phyloP scores from a whole-genome alignment of 1,284 basidiomycete species.

The Thelephora terrestris region DNA sequence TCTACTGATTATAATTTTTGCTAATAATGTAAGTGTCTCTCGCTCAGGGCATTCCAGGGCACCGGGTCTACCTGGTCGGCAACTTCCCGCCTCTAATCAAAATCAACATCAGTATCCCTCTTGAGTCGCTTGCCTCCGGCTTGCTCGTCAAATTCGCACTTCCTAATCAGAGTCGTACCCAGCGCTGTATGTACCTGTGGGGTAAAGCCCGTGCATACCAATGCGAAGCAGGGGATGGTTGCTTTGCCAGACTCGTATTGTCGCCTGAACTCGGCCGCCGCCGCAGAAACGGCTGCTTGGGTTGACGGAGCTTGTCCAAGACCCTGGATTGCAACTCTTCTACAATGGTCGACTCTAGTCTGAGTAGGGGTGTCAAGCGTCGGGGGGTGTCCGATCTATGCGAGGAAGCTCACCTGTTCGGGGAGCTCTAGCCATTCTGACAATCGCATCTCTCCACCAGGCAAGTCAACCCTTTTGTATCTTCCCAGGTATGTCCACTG shows the following conservation, averaged over 20 bases:
- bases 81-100: too few species aligned
- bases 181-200: constrained; percentile 15
- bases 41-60: too few species aligned
- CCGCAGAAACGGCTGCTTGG: neutral
- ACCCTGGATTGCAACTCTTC: constrained; percentile 12
- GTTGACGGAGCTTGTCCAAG: neutral
- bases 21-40: too few species aligned
- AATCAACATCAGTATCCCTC: too few species aligned
- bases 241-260: constrained; percentile 20
- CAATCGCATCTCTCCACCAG: constrained; percentile 17
- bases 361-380: constrained; percentile 3
- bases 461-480: constrained; percentile 13
- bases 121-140: too few species aligned
- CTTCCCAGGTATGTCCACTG: constrained; percentile 22
- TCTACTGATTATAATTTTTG: too few species aligned
- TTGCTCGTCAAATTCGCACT: neutral
- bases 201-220: constrained; percentile 22
- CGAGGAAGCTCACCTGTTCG: constrained; percentile 12
- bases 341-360: constrained; percentile 18
- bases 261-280: constrained; percentile 13
- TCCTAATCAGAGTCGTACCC: neutral
- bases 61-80: too few species aligned
- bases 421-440: constrained; percentile 22
- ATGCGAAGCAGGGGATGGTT: constrained; percentile 19
- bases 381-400: neutral